Base-by-base conservation (phyloP, 768 basidiomycete genomes). In the Phanerochaete carnosa region DNA sequence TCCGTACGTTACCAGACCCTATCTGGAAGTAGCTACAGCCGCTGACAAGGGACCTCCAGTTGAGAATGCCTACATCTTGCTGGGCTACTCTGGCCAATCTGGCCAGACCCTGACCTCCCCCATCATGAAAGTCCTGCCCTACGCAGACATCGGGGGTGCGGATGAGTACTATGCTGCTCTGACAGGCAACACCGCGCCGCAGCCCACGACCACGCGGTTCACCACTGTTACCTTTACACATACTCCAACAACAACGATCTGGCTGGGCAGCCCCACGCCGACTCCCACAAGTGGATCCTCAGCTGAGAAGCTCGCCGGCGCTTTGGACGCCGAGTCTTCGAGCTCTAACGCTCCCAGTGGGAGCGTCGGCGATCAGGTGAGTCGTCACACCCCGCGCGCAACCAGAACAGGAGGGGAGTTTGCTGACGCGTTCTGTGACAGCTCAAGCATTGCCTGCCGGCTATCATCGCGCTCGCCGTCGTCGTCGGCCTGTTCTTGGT, bases 171-270 rank as follows among this genome's bases (percentile, higher is more conserved):
- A 22, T 15, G 32, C 33, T 13, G 23, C 23, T 1, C 29, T 28
- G 30, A 33, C n/a, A 11, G 16, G 6, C 35, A 43, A 15, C n/a
- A 25, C 35, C 25, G 28, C 35, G 5, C 11, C 53, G 26, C 29
- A 22, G 23, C 5, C 16, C 13, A n/a, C n/a, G 22, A 23, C 5
- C 16, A 56, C 58, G 26, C 46, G 57, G 25, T 58, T 51, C 51
- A 60, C 62, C 2, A 60, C 53, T 19, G 46, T 52, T 9, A 64
- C 62, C 28, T 35, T 64, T 55, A 52, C 59, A 2, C 53, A 55
- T 19, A 59, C 62, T 6, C 62, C 62, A 25, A 59, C 62, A 33
- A 60, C 58, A 6, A 59, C 58, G 9, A 52, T 60, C 25, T 13
- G n/a, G 39, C 22, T 59, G 3, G 49, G 54, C 19, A 22, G 35